phyloP scores from a whole-genome alignment of 495 filamentous ascomycete genomes.

The Emericellopsis terricola region DNA sequence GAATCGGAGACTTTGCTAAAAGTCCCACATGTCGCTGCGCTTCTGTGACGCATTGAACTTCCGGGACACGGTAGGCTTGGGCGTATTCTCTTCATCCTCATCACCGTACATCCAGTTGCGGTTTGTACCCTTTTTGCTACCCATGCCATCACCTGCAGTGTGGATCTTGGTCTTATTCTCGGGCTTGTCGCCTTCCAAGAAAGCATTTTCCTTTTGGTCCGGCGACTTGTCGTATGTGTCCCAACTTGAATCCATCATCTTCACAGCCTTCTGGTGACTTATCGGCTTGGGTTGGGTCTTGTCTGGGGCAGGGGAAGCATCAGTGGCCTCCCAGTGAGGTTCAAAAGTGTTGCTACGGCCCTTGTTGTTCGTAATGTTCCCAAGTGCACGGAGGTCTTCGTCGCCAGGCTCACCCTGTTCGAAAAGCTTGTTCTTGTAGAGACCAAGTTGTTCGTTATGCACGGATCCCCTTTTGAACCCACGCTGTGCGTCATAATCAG shows the following conservation, averaged over 20 bases:
- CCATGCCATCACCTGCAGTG: slow-evolving; percentile 57
- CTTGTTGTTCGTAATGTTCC: slow-evolving; percentile 44
- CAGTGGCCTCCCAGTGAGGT: slow-evolving; percentile 49
- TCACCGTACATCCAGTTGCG: slow-evolving; percentile 44
- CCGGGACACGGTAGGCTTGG: slow-evolving; percentile 11
- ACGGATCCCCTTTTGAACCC: slow-evolving; percentile 21
- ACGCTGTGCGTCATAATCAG: slow-evolving; percentile 11
- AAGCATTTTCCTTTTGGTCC: slow-evolving; percentile 24
- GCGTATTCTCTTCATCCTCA: slow-evolving; percentile 21
- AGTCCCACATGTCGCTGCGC: slow-evolving; percentile 37
- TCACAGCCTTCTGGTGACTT: slow-evolving; percentile 39
- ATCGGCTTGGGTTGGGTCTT: slow-evolving; percentile 17
- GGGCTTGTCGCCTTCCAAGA: slow-evolving; percentile 5
- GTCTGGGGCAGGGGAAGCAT: slow-evolving; percentile 32
- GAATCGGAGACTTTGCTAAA: too few species aligned
- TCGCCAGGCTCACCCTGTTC: slow-evolving; percentile 18
- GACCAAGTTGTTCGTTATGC: slow-evolving; percentile 43
- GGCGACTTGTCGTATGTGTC: slow-evolving; percentile 43
- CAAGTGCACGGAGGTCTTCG: slow-evolving; percentile 27
- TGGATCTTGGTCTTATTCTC: slow-evolving; percentile 17
- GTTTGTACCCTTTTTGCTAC: slow-evolving; percentile 42
- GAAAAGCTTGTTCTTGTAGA: slow-evolving; percentile 64
- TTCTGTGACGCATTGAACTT: slow-evolving; percentile 17
- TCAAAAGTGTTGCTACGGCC: slow-evolving; percentile 58
- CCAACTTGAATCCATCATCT: slow-evolving; percentile 55